Evolutionary conservation across 2,329 filamentous ascomycete species (phyloP).

Genomic region (Ceratocystis alfenasii): DNA sequence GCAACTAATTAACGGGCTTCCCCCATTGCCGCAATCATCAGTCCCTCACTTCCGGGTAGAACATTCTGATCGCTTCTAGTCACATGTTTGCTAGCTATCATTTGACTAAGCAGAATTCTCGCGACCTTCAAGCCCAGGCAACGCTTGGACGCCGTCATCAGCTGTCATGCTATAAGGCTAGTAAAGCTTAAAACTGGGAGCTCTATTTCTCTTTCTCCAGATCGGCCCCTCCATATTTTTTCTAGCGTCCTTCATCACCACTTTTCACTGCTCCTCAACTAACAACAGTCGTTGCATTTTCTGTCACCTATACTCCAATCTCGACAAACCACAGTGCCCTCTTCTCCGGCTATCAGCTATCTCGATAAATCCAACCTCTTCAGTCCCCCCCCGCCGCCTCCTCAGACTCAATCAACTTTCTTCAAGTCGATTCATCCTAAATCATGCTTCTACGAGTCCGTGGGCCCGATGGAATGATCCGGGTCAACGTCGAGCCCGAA

Average conservation of each 20-base stretch:
- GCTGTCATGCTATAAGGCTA: background rate
- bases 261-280: background rate
- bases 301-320: background rate
- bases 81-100: background rate
- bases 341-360: background rate
- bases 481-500: conserved; percentile 62
- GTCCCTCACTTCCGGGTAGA: background rate
- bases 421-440: conserved; percentile 19
- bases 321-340: background rate
- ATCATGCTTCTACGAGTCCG: conserved; percentile 76
- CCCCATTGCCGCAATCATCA: too few species aligned
- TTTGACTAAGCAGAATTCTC: conserved; percentile 4
- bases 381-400: background rate
- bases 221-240: conserved; percentile 4
- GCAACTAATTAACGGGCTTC: too few species aligned
- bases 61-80: background rate
- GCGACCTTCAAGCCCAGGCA: background rate
- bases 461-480: conserved; percentile 85
- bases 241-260: background rate
- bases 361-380: background rate
- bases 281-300: background rate
- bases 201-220: background rate
- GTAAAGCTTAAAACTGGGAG: conserved; percentile 3
- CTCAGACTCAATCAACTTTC: background rate
- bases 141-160: conserved; percentile 13